phyloP scores from a whole-genome alignment of 2,329 filamentous ascomycete species.

The Allantophomopsis cytisporea region DNA sequence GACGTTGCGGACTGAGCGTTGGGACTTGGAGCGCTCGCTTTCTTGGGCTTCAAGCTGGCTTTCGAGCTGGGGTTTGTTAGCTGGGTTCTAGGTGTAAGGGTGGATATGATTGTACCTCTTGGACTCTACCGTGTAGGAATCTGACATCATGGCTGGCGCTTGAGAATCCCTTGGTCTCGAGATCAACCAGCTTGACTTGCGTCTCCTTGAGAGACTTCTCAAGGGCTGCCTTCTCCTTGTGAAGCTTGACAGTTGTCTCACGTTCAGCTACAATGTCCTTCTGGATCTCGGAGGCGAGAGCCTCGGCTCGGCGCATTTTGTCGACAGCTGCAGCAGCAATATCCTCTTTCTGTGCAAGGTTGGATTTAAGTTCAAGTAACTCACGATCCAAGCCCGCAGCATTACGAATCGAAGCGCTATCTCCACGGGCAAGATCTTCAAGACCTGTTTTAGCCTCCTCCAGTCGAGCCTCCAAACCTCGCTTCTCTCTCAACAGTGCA shows the following conservation, averaged over 20 bases:
- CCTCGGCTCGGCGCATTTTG: slow-evolving; percentile 93
- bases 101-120: slow-evolving; percentile 56
- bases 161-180: slow-evolving; percentile 95
- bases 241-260: slow-evolving; percentile 66
- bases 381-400: slow-evolving; percentile 82
- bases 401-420: slow-evolving; percentile 78
- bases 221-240: slow-evolving; percentile 78
- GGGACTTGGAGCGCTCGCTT: slow-evolving; percentile 62
- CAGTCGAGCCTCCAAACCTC: slow-evolving; percentile 70
- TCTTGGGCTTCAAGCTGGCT: slow-evolving; percentile 75
- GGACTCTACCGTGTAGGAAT: slow-evolving; percentile 85
- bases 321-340: slow-evolving; percentile 82
- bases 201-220: slow-evolving; percentile 87
- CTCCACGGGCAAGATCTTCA: slow-evolving; percentile 75
- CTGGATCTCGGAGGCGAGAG: slow-evolving; percentile 75
- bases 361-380: slow-evolving; percentile 77
- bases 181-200: slow-evolving; percentile 77
- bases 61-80: slow-evolving; percentile 55
- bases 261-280: slow-evolving; percentile 83
- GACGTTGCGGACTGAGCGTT: slow-evolving; percentile 79
- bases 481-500: slow-evolving; percentile 75
- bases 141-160: slow-evolving; percentile 89
- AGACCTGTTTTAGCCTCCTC: slow-evolving; percentile 79
- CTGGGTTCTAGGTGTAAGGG: slow-evolving; percentile 4
- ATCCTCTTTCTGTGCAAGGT: slow-evolving; percentile 84